Evolutionary conservation across 1,139 yeast species (phyloP).

Genomic region (Debaryomycetaceae sp.): DNA sequence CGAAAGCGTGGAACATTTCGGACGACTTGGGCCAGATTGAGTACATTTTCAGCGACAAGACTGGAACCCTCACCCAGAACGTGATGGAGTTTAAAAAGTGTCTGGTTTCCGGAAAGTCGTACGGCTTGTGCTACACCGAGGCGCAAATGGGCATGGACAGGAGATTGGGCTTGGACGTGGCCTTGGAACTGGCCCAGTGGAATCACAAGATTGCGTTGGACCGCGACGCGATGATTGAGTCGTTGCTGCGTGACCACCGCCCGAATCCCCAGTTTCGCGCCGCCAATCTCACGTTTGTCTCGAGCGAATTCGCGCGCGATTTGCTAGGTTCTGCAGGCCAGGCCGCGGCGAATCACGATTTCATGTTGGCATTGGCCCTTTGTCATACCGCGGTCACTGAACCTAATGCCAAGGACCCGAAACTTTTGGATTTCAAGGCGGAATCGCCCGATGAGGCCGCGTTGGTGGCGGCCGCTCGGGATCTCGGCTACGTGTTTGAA

Average conservation of each 20-base stretch:
- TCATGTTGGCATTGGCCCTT: constrained; percentile 79
- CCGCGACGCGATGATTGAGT: constrained; percentile 51
- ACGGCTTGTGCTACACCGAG: constrained; percentile 93
- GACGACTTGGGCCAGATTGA: constrained; percentile 97
- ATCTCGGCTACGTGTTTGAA: constrained; percentile 74
- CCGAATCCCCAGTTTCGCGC: constrained; percentile 50
- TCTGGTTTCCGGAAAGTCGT: constrained; percentile 75
- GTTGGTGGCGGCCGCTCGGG: constrained; percentile 85
- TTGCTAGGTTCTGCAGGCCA: constrained; percentile 39
- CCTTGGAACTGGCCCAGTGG: constrained; percentile 58
- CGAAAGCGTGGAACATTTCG: constrained; percentile 93
- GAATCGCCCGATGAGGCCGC: constrained; percentile 99
- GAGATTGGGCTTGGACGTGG: constrained; percentile 73
- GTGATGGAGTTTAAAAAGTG: constrained; percentile 96
- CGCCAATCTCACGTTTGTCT: constrained; percentile 68
- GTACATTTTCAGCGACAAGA: constrained; percentile 90
- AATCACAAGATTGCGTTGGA: constrained; percentile 51
- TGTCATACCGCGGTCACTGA: constrained; percentile 93
- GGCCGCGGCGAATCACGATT: constrained; percentile 56
- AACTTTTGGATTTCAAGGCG: constrained; percentile 58
- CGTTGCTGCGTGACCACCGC: constrained; percentile 30
- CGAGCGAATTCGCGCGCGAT: constrained; percentile 44
- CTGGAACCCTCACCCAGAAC: constrained; percentile 94
- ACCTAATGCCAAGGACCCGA: constrained; percentile 44
- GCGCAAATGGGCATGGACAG: constrained; percentile 89